Evolutionary conservation across 139 green algal species (phyloP).

Genomic region (Tetradesmus obliquus): DNA sequence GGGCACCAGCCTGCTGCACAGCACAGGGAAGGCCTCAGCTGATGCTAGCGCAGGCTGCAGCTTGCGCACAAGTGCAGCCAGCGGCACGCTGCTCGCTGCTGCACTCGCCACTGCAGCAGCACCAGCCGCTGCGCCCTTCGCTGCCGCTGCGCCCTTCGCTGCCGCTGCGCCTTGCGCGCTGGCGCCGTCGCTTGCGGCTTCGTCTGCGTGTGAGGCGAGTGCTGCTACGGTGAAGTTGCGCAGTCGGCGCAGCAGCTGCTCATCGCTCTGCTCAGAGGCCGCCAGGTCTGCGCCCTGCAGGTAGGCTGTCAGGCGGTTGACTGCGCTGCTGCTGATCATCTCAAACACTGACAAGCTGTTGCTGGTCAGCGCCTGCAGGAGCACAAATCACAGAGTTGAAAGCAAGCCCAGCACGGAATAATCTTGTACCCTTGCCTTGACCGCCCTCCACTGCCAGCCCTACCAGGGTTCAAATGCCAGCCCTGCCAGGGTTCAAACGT

Average conservation of each 20-base stretch:
- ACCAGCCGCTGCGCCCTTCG: not conserved
- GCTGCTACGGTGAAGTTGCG: conserved; percentile 64
- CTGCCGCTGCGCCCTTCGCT: not conserved
- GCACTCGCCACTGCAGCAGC: conserved; percentile 11
- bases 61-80: conserved; percentile 80
- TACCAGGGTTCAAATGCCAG: too few species aligned
- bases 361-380: conserved; percentile 47
- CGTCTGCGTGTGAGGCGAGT: conserved; percentile 32
- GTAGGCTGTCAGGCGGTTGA: conserved; percentile 76
- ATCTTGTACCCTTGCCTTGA: too few species aligned
- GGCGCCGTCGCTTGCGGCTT: not conserved
- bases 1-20: conserved; percentile 47
- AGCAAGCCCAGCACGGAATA: not conserved
- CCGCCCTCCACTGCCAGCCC: too few species aligned
- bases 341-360: conserved; percentile 91
- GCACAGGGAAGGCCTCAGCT: conserved; percentile 85
- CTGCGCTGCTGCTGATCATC: conserved; percentile 85
- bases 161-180: not conserved
- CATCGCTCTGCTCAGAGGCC: not conserved
- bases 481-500: not conserved
- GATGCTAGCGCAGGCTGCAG: conserved; percentile 83
- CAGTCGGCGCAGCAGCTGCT: conserved; percentile 71
- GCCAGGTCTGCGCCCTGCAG: conserved; percentile 66
- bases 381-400: not conserved
- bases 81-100: conserved; percentile 34